Evolutionary conservation across 176 grass and related monocot species (phyloP), one percentile per base, ranked within the genome.

Genomic region (Thalia dealbata): DNA sequence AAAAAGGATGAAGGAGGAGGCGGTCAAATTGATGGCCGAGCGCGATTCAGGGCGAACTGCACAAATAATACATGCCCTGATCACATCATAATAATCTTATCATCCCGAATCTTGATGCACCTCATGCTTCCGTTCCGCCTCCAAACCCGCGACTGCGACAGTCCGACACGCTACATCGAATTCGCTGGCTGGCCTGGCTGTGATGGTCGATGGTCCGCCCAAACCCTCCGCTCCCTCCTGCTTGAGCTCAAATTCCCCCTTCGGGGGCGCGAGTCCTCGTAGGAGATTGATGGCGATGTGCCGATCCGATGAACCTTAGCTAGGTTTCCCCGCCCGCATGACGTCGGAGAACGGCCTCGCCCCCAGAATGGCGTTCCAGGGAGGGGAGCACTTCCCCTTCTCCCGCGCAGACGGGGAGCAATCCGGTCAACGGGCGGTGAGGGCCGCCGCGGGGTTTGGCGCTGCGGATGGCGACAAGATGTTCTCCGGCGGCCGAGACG

Each of bases 401-500:
- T 13, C 65, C 19, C 38, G 38, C 21, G 65, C 16, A 14, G 65
- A 68, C 32, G 35, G 35, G 12, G 65, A 68, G 32, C 65, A 11
- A 2, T 68, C 65, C 5, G 38, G 38, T 15, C 65, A 68, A 21
- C 16, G 65, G 65, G 6, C 24, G 14, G 27, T 68, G 19, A 68
- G 65, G 35, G 19, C 65, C 14, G 19, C 65, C 14, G 15, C 76
- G 13, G 55, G 54, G 23, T 79, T 79, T 41, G 41, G 67, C 23
- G 23, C 67, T 38, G 23, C 71, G 2, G 38, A 27, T 16, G 77
- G 67, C 41, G 77, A 61, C n/a, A 71, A 79, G 38, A 28, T 62
- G 15, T 81, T 90, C 75, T 73, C 88, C 46, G 80, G 71, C 58
- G 55, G 74, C 35, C 29, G 63, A 8, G 76, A 54, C 2, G 69